Percentiles rank a stretch among this genome's conserved stretches.
Evolutionary conservation across 1,139 yeast genomes (phyloP).

Genomic region (Yamadazyma dendronema): DNA sequence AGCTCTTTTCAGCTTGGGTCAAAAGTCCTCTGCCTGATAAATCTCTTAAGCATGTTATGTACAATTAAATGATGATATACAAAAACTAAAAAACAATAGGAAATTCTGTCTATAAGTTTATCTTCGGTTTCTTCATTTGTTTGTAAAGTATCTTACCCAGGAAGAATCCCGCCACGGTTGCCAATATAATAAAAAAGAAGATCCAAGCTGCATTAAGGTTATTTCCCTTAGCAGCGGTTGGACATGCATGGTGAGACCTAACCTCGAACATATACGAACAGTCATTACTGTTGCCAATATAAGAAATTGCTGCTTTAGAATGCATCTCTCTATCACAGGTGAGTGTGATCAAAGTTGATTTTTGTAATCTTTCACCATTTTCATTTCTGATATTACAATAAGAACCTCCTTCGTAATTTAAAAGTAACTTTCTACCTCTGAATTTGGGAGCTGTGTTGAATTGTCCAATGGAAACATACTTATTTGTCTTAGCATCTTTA

Average conservation of each 20-base stretch:
- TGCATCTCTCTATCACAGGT: slow-evolving; percentile 77
- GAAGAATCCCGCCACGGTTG: slow-evolving; percentile 54
- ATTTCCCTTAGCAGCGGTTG: slow-evolving; percentile 64
- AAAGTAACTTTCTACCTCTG: slow-evolving; percentile 67
- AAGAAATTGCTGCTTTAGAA: slow-evolving; percentile 65
- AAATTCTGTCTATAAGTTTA: background rate
- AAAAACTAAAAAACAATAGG: background rate
- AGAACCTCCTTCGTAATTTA: slow-evolving; percentile 73
- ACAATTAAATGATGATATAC: background rate
- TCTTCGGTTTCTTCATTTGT: slow-evolving; percentile 13
- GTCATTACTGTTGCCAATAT: slow-evolving; percentile 68
- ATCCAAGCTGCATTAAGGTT: slow-evolving; percentile 61
- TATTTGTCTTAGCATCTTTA: slow-evolving; percentile 48
- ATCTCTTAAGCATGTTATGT: background rate
- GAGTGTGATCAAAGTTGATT: slow-evolving; percentile 69
- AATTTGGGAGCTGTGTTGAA: slow-evolving; percentile 58
- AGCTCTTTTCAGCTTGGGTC: slow-evolving; percentile 10
- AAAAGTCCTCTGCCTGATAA: background rate
- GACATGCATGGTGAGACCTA: slow-evolving; percentile 84
- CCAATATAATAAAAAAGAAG: slow-evolving; percentile 50
- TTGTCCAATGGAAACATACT: slow-evolving; percentile 66
- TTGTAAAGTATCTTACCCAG: slow-evolving; percentile 55
- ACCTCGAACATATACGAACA: slow-evolving; percentile 87
- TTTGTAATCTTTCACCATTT: slow-evolving; percentile 46
- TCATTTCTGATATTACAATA: slow-evolving; percentile 46